Percentiles rank a stretch among this genome's conserved stretches.
Conservation (phyloP, 2,329 filamentous ascomycete genomes). For the Neofusicoccum sp. region DNA sequence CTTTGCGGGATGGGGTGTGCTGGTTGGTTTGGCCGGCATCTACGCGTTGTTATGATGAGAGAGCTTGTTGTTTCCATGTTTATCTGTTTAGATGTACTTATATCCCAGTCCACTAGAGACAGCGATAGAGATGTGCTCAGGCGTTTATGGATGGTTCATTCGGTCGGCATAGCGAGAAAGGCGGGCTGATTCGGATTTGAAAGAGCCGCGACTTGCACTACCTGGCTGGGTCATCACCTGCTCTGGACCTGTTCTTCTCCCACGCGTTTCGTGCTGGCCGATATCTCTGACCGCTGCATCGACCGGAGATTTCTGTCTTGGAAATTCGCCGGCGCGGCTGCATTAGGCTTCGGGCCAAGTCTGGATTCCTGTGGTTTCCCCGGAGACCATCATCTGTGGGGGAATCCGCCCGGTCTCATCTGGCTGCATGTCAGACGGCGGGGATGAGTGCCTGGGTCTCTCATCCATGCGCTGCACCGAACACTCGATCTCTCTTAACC, state of each 20-base stretch:
- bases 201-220: no score
- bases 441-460: background rate
- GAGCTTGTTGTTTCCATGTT: background rate
- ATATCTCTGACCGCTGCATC: background rate
- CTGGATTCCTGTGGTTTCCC: background rate
- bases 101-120: background rate
- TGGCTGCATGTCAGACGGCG: no score
- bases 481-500: background rate
- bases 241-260: background rate
- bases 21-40: conserved; percentile 15
- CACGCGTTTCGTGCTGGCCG: background rate
- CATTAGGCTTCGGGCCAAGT: conserved; percentile 3
- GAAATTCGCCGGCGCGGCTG: conserved; percentile 1
- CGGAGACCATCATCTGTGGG: background rate
- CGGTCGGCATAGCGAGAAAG: no score
- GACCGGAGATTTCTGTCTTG: background rate
- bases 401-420: no score
- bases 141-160: no score
- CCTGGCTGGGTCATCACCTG: background rate
- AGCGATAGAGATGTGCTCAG: background rate
- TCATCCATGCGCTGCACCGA: background rate
- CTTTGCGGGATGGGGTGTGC: conserved; percentile 21
- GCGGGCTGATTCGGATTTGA: no score
- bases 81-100: background rate
- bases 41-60: conserved; percentile 13